These are phyloP conservation scores for Thalassiosira sp. DNA, from an alignment of 352 stramenopile species.

Conservation along the genomic window DNA sequence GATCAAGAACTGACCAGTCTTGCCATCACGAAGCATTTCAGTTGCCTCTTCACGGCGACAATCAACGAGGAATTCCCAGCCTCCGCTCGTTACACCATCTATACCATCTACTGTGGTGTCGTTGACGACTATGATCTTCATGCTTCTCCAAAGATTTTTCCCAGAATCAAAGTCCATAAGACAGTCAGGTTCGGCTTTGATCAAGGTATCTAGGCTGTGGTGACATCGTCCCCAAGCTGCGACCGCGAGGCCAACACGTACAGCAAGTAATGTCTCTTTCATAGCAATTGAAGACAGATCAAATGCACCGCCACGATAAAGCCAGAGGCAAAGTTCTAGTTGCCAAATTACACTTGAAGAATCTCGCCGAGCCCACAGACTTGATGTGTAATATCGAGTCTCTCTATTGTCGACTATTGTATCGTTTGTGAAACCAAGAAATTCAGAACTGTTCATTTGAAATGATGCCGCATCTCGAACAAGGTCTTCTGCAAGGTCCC, in stretches of 20 bases:
- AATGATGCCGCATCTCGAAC: slow-evolving; percentile 59
- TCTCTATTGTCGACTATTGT: slow-evolving; percentile 43
- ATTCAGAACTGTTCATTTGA: slow-evolving; percentile 61
- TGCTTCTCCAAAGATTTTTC: slow-evolving; percentile 75
- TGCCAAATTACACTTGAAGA: slow-evolving; percentile 69
- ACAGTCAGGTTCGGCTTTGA: slow-evolving; percentile 79
- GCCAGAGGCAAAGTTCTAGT: slow-evolving; percentile 81
- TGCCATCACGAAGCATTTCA: slow-evolving; percentile 69
- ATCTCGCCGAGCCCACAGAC: slow-evolving; percentile 52
- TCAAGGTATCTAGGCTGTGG: slow-evolving; percentile 69
- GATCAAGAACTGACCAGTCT: slow-evolving; percentile 79
- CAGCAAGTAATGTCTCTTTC: slow-evolving; percentile 75
- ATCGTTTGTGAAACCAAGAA: slow-evolving; percentile 70
- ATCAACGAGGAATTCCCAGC: slow-evolving; percentile 85
- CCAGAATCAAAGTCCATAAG: slow-evolving; percentile 69
- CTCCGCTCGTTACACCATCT: slow-evolving; percentile 66
- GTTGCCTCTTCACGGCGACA: slow-evolving; percentile 77
- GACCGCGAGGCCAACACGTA: slow-evolving; percentile 69
- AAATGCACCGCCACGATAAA: slow-evolving; percentile 72
- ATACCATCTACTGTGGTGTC: slow-evolving; percentile 46
- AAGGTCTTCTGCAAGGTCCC: slow-evolving; percentile 72
- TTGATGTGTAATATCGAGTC: slow-evolving; percentile 54
- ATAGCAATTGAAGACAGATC: slow-evolving; percentile 63
- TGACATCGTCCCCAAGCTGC: slow-evolving; percentile 72
- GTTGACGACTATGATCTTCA: slow-evolving; percentile 74